These are phyloP conservation scores for Penicillium psychrosexuale DNA, from an alignment of 2,329 filamentous ascomycete genomes.

Conservation along the genomic window DNA sequence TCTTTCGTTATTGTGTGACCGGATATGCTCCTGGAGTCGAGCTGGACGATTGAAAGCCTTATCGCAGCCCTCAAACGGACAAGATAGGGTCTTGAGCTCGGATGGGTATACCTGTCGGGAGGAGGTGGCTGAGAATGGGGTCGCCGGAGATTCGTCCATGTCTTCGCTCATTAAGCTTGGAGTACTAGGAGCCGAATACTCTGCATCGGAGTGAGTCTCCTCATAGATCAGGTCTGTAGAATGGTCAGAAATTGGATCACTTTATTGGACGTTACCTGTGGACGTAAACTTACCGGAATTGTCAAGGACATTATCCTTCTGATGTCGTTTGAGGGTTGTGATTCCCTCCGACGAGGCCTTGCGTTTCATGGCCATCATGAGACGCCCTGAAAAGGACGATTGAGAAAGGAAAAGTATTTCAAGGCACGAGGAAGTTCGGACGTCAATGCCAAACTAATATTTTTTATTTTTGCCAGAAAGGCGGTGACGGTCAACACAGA, in stretches of 20 bases:
- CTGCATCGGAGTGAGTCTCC: slow-evolving; percentile 34
- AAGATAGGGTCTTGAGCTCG: slow-evolving; percentile 72
- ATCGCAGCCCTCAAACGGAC: slow-evolving; percentile 68
- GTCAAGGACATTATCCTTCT: slow-evolving; percentile 28
- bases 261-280: slow-evolving; percentile 1
- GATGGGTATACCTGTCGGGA: slow-evolving; percentile 51
- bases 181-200: slow-evolving; percentile 31
- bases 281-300: slow-evolving; percentile 28
- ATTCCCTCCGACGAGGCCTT: slow-evolving; percentile 30
- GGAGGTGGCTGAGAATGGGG: slow-evolving; percentile 51
- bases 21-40: slow-evolving; percentile 72
- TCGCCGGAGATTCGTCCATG: slow-evolving; percentile 49
- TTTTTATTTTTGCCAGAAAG: slow-evolving; percentile 35
- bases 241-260: slow-evolving; percentile 29
- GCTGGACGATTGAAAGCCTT: slow-evolving; percentile 88
- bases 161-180: slow-evolving; percentile 30
- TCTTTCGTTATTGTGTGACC: slow-evolving; percentile 81
- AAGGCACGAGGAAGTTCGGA: slow-evolving; percentile 2
- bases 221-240: slow-evolving; percentile 34
- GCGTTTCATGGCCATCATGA: slow-evolving; percentile 37
- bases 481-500: slow-evolving; percentile 33
- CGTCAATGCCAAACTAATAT: slow-evolving; percentile 16
- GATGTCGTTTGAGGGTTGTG: slow-evolving; percentile 31
- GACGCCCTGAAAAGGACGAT: not conserved
- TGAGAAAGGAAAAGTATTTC: not conserved